Evolutionary conservation across 2,329 filamentous ascomycete genomes (phyloP).

Genomic region (Fusarium transvaalense): DNA sequence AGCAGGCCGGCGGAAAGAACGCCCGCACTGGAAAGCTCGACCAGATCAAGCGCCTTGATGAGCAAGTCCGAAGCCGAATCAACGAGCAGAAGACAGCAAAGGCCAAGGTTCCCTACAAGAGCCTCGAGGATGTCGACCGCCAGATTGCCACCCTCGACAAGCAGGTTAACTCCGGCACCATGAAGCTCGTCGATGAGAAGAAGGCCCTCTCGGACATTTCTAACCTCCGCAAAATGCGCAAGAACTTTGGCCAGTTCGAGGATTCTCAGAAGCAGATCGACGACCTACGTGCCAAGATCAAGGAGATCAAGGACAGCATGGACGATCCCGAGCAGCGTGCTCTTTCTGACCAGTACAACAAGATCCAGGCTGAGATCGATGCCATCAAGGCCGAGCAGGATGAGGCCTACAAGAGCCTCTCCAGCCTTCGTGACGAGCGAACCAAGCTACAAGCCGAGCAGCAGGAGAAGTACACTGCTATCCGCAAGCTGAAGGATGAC

Average conservation of each 20-base stretch:
- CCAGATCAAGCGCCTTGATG: slow-evolving; percentile 92
- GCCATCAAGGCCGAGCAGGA: slow-evolving; percentile 93
- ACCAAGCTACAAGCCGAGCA: slow-evolving; percentile 86
- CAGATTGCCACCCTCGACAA: slow-evolving; percentile 85
- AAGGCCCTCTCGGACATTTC: slow-evolving; percentile 89
- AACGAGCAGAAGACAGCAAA: slow-evolving; percentile 88
- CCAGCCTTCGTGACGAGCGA: slow-evolving; percentile 85
- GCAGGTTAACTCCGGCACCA: slow-evolving; percentile 87
- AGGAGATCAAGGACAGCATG: slow-evolving; percentile 87
- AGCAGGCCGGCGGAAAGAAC: slow-evolving; percentile 90
- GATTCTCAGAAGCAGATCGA: slow-evolving; percentile 90
- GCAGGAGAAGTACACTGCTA: slow-evolving; percentile 84
- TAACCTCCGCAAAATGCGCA: slow-evolving; percentile 86
- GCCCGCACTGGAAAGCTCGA: slow-evolving; percentile 83
- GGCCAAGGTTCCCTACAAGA: slow-evolving; percentile 86
- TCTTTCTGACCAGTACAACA: slow-evolving; percentile 85
- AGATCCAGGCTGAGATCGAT: slow-evolving; percentile 89
- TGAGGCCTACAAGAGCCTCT: slow-evolving; percentile 88
- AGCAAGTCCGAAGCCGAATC: slow-evolving; percentile 86
- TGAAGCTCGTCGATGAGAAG: slow-evolving; percentile 98
- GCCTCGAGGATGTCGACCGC: slow-evolving; percentile 84
- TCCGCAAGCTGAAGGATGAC: slow-evolving; percentile 89
- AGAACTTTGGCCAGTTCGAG: slow-evolving; percentile 89
- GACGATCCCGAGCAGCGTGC: slow-evolving; percentile 94
- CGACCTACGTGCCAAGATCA: slow-evolving; percentile 86